phyloP scores from a whole-genome alignment of 257 asterid genomes.

The Ilex asprella region DNA sequence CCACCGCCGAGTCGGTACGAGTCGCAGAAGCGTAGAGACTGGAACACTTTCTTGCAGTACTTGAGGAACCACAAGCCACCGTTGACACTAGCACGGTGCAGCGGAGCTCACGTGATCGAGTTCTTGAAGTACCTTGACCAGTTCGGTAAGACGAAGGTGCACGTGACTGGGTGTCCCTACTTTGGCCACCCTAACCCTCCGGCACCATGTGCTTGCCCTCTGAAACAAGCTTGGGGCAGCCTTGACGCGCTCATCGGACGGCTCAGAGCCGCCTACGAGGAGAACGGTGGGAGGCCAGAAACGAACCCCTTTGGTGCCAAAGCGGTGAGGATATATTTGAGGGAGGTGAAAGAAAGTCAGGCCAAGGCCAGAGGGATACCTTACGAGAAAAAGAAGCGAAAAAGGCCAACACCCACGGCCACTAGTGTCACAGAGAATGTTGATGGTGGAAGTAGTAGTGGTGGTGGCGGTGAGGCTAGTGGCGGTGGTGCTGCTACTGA shows the following conservation, averaged over 20 bases:
- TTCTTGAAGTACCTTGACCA: constrained; percentile 41
- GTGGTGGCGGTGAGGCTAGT: constrained; percentile 3
- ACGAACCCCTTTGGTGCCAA: constrained; percentile 42
- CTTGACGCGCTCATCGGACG: constrained; percentile 49
- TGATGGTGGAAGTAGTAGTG: constrained; percentile 6
- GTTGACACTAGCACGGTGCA: constrained; percentile 31
- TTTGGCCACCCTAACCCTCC: constrained; percentile 46
- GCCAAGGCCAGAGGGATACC: constrained; percentile 47
- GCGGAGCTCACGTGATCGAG: constrained; percentile 54
- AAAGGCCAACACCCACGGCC: constrained; percentile 14
- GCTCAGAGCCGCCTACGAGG: constrained; percentile 43
- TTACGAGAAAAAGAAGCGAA: constrained; percentile 42
- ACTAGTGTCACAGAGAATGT: not conserved
- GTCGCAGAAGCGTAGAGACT: constrained; percentile 44
- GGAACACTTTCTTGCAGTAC: constrained; percentile 44
- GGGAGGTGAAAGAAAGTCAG: constrained; percentile 42
- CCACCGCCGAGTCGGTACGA: constrained; percentile 40
- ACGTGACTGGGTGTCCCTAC: constrained; percentile 34
- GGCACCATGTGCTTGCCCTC: constrained; percentile 36
- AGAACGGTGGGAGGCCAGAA: constrained; percentile 39
- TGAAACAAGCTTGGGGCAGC: constrained; percentile 49
- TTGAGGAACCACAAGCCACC: constrained; percentile 43
- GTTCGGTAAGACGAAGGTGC: constrained; percentile 48
- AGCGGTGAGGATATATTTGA: constrained; percentile 39
- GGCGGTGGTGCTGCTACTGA: constrained; percentile 15